Base-by-base conservation (phyloP, 2,329 filamentous ascomycete species). In the Aspergillus candidus region DNA sequence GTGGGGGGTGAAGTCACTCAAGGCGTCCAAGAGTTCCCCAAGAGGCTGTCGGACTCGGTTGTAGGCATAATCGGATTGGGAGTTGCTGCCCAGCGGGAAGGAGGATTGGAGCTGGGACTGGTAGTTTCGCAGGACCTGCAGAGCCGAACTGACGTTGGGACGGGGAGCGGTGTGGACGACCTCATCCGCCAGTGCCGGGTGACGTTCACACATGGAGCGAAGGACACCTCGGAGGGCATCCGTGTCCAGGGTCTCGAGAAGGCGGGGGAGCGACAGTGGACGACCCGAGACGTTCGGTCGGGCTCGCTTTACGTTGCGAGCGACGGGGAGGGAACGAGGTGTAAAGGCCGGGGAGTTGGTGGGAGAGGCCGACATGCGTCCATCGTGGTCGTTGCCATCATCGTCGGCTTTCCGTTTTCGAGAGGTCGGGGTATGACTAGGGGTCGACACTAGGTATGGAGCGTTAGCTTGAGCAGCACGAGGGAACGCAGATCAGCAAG, bases 1-100 rank as follows among this genome's bases (percentile, higher is more conserved):
- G 65, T 97, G 89, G 4, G 89, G 88, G 0, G 90, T 97, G 63
- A 94, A 98, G 62, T 98, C 93, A 63, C 85, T 84, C 35, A 98
- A 76, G 35, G 93, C 89, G 47, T 96, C 88, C 47, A 96, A 80
- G 17, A 98, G 78, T 46, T 88, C 83, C 18, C 82, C 72, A 13
- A 97, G 76, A 32, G 85, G 80, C 52, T 90, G 85, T 56, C 85
- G 88, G 43, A 97, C 87, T 56, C 93, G 82, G 63, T 96, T 94
- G 66, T 96, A 98, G 40, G 88, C 84, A 69, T 97, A 97, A 65
- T 97, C 91, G 34, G 89, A 88, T 46, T 82, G 87, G 11, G 84
- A 79, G 55, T 89, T 84, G 60, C 88, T 88, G 57, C 94, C 84
- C 49, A 84, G 88, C 0, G 93, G 93, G 56, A 94, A 88, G 1